Evolutionary conservation across 75 land plant species (phyloP).

Genomic region (Selaginella tamariscina): DNA sequence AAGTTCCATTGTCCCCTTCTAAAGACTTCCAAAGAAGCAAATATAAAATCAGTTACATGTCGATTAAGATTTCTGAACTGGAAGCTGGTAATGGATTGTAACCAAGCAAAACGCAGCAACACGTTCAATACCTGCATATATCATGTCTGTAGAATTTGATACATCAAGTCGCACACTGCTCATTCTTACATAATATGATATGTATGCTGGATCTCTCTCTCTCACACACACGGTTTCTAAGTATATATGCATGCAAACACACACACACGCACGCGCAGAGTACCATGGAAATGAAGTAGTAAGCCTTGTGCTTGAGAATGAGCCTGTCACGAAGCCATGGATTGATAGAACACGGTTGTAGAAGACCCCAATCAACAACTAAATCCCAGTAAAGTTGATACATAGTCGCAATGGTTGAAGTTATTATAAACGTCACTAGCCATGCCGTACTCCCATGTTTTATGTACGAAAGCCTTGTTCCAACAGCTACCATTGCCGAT

Average conservation of each 20-base stretch:
- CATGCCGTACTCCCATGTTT: neutral
- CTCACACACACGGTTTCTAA: too few species aligned
- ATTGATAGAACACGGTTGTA: constrained; percentile 3
- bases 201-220: too few species aligned
- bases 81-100: constrained; percentile 47
- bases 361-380: constrained; percentile 5
- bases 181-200: too few species aligned
- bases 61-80: constrained; percentile 36
- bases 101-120: constrained; percentile 69
- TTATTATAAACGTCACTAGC: neutral
- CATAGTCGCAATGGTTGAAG: neutral
- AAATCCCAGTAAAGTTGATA: constrained; percentile 10
- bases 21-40: constrained; percentile 59
- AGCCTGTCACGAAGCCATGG: neutral
- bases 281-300: constrained; percentile 1
- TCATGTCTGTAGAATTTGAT: too few species aligned
- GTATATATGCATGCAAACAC: too few species aligned
- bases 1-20: constrained; percentile 94
- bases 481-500: constrained; percentile 4
- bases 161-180: too few species aligned
- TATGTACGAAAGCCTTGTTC: neutral
- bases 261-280: too few species aligned
- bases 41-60: constrained; percentile 37
- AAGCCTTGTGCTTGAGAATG: neutral
- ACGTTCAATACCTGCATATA: constrained; percentile 63